Evolutionary conservation across 108 stramenopile species (phyloP).

Genomic region (Aureococcus anophagefferens): DNA sequence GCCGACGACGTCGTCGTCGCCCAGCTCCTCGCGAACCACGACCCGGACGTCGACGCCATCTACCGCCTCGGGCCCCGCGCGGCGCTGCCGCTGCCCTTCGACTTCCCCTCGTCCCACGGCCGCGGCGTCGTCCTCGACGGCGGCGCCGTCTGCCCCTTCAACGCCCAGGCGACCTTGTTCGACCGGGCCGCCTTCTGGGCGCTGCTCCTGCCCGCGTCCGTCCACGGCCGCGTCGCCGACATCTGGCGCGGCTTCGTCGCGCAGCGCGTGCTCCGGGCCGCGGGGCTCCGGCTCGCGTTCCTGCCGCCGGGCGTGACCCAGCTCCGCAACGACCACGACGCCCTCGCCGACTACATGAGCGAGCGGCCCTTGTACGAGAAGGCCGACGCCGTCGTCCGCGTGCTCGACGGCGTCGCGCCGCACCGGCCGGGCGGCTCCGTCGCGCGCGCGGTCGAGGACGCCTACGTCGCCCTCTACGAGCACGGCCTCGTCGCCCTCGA

Average conservation of each 20-base stretch:
- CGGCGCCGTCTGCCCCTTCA: slow-evolving; percentile 34
- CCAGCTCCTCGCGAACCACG: slow-evolving; percentile 40
- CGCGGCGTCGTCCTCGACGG: slow-evolving; percentile 5
- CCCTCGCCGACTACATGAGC: too few species aligned
- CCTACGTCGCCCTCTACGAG: too few species aligned
- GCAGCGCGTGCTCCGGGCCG: slow-evolving; percentile 23
- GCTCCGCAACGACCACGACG: too few species aligned
- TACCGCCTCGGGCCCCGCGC: slow-evolving; percentile 34
- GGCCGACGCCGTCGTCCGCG: too few species aligned
- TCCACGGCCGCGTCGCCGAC: slow-evolving; percentile 46
- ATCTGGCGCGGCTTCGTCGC: slow-evolving; percentile 58
- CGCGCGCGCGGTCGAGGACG: too few species aligned
- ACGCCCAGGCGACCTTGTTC: slow-evolving; percentile 55
- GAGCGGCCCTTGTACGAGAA: too few species aligned
- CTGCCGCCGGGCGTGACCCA: slow-evolving; percentile 26
- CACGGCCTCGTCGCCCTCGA: too few species aligned
- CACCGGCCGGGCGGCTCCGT: too few species aligned
- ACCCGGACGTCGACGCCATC: slow-evolving; percentile 58
- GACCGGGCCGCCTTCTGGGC: slow-evolving; percentile 36
- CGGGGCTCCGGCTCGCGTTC: slow-evolving; percentile 25
- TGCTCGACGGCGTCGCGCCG: too few species aligned
- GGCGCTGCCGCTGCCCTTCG: slow-evolving; percentile 30
- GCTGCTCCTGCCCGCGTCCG: slow-evolving; percentile 42
- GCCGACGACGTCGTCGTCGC: slow-evolving; percentile 27
- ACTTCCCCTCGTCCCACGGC: background rate